Evolutionary conservation across 2,329 filamentous ascomycete species (phyloP), one percentile per base, ranked within the genome.

Genomic region (Herpotrichia juniperi): DNA sequence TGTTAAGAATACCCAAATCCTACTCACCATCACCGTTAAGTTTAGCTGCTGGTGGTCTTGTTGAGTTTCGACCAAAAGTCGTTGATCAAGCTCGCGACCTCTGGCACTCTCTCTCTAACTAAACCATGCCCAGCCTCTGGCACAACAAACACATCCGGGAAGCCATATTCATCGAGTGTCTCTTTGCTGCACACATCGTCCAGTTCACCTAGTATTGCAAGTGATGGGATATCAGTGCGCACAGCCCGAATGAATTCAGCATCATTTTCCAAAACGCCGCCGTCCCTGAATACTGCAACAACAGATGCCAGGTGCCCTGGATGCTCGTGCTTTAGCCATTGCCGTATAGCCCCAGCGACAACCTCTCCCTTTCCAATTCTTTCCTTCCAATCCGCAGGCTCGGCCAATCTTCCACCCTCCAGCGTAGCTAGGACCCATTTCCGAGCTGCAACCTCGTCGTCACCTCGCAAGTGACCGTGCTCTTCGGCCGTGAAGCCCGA

Each of bases 271-370:
- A 76, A 57, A 1, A 78, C 70, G 0, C 75, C 75, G 0, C 75
- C 81, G 42, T 83, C 77, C 35, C 79, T 71, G 5, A 81, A 69
- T 0, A 81, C 72, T 0, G 67, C 76, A 16, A 81, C 71, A 1
- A 83, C 77, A 28, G 75, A 78, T 0, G 76, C 75, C 2, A 56
- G 17, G 54, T 83, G 79, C 0, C 80, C 81, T 1, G 55, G 19
- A 56, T 84, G 81, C 6, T 78, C 60, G 9, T 56, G 63, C 61
- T 76, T 71, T 59, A 83, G 70, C 81, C 81, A 83, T 0, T 74
- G 72, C n/a, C 71, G 63, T 1, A 83, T 59, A 0, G 79, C 79
- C 51, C 78, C 72, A 0, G 79, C 76, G 1, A 82, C 79, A 0
- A 83, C 63, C 34, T 81, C 74, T 0, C 79, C 78, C 0, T 54